Conservation (phyloP, 768 basidiomycete genomes). For the Asterophora lycoperdoides region DNA sequence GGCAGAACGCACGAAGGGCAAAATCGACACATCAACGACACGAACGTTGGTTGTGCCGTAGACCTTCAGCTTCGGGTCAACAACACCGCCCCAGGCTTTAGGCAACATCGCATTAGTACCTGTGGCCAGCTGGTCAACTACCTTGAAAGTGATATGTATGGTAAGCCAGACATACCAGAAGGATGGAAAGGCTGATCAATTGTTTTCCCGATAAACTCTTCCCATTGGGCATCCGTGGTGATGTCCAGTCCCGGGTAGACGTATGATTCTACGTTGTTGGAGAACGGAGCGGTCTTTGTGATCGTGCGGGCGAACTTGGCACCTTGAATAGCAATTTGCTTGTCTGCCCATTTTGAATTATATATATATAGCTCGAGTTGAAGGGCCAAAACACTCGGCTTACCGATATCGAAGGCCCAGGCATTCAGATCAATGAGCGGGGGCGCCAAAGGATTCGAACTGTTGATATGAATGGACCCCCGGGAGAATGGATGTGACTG, state of each 20-base stretch:
- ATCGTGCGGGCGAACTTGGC: conserved; percentile 10
- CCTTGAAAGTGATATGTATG: too few species aligned
- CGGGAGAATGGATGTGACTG: conserved; percentile 35
- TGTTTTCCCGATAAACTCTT: neutral
- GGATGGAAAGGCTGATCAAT: too few species aligned
- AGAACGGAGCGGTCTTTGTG: conserved; percentile 5
- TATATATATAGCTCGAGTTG: too few species aligned
- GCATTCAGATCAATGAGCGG: conserved; percentile 13
- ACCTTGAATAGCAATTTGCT: conserved; percentile 17
- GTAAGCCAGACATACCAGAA: too few species aligned
- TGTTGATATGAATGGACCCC: conserved; percentile 29
- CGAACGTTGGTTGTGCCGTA: conserved; percentile 29
- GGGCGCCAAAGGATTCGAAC: conserved; percentile 6
- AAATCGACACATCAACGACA: conserved; percentile 18
- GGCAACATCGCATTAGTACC: conserved; percentile 28
- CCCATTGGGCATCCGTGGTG: conserved; percentile 17
- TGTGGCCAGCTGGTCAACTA: conserved; percentile 9
- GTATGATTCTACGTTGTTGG: conserved; percentile 1
- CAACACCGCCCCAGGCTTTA: conserved; percentile 27
- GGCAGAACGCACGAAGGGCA: conserved; percentile 1
- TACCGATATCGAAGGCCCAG: conserved; percentile 4
- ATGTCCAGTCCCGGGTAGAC: conserved; percentile 18
- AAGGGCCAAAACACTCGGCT: neutral
- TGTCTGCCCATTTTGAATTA: conserved; percentile 5
- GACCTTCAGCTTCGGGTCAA: conserved; percentile 27